These are phyloP conservation scores for Dillenia suffruticosa DNA, from an alignment of 164 flowering plant species.

Conservation along the genomic window DNA sequence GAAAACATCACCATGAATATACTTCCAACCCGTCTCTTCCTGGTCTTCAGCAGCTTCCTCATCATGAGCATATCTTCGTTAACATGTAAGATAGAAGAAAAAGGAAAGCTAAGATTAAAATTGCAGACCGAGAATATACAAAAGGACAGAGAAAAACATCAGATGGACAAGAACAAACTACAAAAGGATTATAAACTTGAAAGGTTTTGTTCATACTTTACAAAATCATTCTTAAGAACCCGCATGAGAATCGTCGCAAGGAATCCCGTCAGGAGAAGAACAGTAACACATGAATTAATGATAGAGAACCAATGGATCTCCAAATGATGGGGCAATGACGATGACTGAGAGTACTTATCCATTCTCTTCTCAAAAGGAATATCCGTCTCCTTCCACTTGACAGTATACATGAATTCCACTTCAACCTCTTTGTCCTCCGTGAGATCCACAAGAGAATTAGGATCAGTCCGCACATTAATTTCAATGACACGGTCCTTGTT, in stretches of 20 bases:
- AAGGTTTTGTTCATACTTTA: slow-evolving; percentile 22
- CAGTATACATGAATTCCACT: slow-evolving; percentile 33
- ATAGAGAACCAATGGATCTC: slow-evolving; percentile 45
- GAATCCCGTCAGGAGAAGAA: slow-evolving; percentile 37
- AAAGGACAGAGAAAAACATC: background rate
- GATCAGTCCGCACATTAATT: slow-evolving; percentile 29
- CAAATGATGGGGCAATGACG: slow-evolving; percentile 33
- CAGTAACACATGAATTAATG: slow-evolving; percentile 39
- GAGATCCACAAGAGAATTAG: slow-evolving; percentile 32
- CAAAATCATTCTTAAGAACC: slow-evolving; percentile 39
- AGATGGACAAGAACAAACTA: background rate
- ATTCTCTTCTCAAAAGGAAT: slow-evolving; percentile 35
- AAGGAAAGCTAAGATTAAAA: background rate
- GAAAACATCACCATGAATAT: slow-evolving; percentile 42
- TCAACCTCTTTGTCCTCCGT: slow-evolving; percentile 34
- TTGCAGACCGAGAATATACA: background rate
- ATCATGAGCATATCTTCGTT: slow-evolving; percentile 33
- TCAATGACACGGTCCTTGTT: slow-evolving; percentile 38
- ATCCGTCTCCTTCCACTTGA: slow-evolving; percentile 32
- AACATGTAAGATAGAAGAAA: background rate
- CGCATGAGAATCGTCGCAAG: slow-evolving; percentile 43
- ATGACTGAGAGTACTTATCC: slow-evolving; percentile 32
- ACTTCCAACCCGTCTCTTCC: slow-evolving; percentile 42
- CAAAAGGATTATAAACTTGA: too few relatives aligned
- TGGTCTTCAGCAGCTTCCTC: slow-evolving; percentile 39